A percentile compares a stretch with the other conserved stretches of the same genome.
These are phyloP conservation scores for Barnettozyma hawaiiensis DNA, from an alignment of 1,139 yeast species.

Conservation along the genomic window DNA sequence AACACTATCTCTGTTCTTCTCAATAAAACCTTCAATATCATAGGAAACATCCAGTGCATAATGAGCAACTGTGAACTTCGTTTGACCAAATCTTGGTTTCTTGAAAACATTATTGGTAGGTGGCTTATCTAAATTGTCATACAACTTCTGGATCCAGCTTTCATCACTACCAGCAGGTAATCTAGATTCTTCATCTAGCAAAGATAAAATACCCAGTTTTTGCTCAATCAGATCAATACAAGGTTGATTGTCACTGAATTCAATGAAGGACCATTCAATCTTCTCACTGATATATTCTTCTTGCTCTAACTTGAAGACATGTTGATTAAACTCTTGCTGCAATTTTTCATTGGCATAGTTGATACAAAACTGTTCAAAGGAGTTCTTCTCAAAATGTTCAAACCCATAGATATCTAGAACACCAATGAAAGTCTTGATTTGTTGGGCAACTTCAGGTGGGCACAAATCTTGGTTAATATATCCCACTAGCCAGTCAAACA, in stretches of 20 bases:
- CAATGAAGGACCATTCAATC: slow-evolving; percentile 96
- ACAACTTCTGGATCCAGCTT: slow-evolving; percentile 87
- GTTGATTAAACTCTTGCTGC: slow-evolving; percentile 97
- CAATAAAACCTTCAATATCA: slow-evolving; percentile 92
- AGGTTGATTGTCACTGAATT: slow-evolving; percentile 95
- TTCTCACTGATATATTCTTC: slow-evolving; percentile 90
- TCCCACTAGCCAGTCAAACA: slow-evolving; percentile 93
- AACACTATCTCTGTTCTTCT: slow-evolving; percentile 94
- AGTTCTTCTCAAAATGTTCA: slow-evolving; percentile 90
- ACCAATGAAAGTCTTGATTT: slow-evolving; percentile 77
- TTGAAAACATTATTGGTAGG: slow-evolving; percentile 78
- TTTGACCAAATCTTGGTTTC: slow-evolving; percentile 91
- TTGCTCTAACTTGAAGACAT: slow-evolving; percentile 93
- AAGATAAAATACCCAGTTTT: slow-evolving; percentile 78
- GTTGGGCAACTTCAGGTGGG: slow-evolving; percentile 57
- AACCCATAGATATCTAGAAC: slow-evolving; percentile 97
- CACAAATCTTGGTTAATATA: slow-evolving; percentile 79
- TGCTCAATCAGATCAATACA: slow-evolving; percentile 92
- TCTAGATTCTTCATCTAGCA: slow-evolving; percentile 93
- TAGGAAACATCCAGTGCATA: slow-evolving; percentile 93
- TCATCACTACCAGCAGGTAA: slow-evolving; percentile 92
- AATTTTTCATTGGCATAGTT: slow-evolving; percentile 96
- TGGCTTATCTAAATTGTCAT: slow-evolving; percentile 74
- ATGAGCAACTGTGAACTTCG: slow-evolving; percentile 85
- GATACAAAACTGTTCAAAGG: slow-evolving; percentile 96